These are phyloP conservation scores for Aspergillus indologenus DNA, from an alignment of 495 filamentous ascomycete genomes.

Conservation along the genomic window DNA sequence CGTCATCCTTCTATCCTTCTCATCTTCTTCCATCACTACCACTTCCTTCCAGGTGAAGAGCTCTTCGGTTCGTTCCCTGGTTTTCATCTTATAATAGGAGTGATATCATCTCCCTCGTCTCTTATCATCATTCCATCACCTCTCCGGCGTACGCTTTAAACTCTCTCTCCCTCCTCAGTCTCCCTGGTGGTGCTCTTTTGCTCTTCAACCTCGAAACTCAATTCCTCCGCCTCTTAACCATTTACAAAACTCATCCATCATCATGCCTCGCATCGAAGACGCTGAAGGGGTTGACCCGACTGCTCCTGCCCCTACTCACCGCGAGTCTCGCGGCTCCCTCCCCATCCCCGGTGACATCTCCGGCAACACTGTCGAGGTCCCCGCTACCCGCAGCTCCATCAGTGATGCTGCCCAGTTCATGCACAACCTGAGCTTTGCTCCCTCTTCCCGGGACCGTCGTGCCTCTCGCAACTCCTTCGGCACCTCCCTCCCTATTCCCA, in stretches of 20 bases:
- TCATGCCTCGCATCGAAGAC: slow-evolving; percentile 64
- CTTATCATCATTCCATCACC: slow-evolving; percentile 8
- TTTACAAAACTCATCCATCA: slow-evolving; percentile 23
- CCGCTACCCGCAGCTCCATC: slow-evolving; percentile 65
- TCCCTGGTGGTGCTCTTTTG: not conserved
- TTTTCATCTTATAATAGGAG: not conserved
- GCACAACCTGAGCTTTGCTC: slow-evolving; percentile 67
- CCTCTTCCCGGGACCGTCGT: slow-evolving; percentile 64
- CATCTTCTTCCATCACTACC: not conserved
- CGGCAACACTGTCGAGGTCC: slow-evolving; percentile 64
- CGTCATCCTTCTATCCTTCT: slow-evolving; percentile 9
- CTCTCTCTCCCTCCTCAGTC: slow-evolving; percentile 5
- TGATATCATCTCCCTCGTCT: slow-evolving; percentile 3
- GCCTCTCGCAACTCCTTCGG: slow-evolving; percentile 79
- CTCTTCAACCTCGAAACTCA: slow-evolving; percentile 9
- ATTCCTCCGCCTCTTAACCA: slow-evolving; percentile 7
- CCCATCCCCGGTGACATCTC: slow-evolving; percentile 45
- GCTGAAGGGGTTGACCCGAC: slow-evolving; percentile 48
- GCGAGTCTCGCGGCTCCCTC: slow-evolving; percentile 33
- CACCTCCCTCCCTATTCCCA: slow-evolving; percentile 70
- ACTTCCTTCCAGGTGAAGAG: slow-evolving; percentile 5
- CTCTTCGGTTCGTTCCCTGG: not conserved
- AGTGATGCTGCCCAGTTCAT: slow-evolving; percentile 68
- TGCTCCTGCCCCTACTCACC: slow-evolving; percentile 31
- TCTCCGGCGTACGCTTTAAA: not conserved